phyloP scores from a whole-genome alignment of 2,329 filamentous ascomycete genomes.

The Calonectria henricotiae region DNA sequence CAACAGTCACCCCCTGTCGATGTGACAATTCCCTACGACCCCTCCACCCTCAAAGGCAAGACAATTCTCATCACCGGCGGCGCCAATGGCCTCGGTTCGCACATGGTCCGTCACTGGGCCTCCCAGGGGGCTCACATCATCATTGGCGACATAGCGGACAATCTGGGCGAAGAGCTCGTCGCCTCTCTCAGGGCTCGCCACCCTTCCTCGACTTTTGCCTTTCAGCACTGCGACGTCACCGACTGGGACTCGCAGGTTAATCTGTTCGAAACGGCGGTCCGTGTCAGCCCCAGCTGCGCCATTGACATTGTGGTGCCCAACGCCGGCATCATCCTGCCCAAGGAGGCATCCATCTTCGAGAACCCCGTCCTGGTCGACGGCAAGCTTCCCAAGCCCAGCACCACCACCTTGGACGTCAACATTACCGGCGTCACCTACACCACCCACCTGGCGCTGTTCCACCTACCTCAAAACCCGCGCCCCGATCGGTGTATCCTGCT shows the following conservation, averaged over 20 bases:
- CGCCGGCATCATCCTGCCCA: slow-evolving; percentile 71
- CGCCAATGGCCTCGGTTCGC: slow-evolving; percentile 74
- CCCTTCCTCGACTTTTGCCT: slow-evolving; percentile 66
- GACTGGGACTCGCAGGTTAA: slow-evolving; percentile 76
- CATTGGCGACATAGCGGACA: slow-evolving; percentile 75
- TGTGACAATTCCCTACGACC: slow-evolving; percentile 62
- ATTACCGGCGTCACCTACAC: slow-evolving; percentile 77
- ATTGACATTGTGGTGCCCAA: slow-evolving; percentile 79
- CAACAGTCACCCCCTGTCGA: slow-evolving; percentile 65
- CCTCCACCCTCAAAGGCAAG: slow-evolving; percentile 66
- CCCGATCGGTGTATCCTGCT: slow-evolving; percentile 71
- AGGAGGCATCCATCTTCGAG: slow-evolving; percentile 62
- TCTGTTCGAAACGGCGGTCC: slow-evolving; percentile 74
- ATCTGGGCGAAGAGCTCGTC: slow-evolving; percentile 70
- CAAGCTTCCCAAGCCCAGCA: slow-evolving; percentile 63
- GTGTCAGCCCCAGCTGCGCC: slow-evolving; percentile 68
- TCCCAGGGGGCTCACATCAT: slow-evolving; percentile 72
- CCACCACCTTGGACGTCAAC: slow-evolving; percentile 75
- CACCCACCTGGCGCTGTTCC: slow-evolving; percentile 74
- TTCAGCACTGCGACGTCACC: slow-evolving; percentile 76
- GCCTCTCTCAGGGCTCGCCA: slow-evolving; percentile 65
- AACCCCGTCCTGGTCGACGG: slow-evolving; percentile 63
- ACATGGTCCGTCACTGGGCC: slow-evolving; percentile 71
- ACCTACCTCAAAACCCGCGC: slow-evolving; percentile 48
- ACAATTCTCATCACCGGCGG: slow-evolving; percentile 77